Conservation (phyloP, 495 filamentous ascomycete species). For the Penicilliopsis zonata region DNA sequence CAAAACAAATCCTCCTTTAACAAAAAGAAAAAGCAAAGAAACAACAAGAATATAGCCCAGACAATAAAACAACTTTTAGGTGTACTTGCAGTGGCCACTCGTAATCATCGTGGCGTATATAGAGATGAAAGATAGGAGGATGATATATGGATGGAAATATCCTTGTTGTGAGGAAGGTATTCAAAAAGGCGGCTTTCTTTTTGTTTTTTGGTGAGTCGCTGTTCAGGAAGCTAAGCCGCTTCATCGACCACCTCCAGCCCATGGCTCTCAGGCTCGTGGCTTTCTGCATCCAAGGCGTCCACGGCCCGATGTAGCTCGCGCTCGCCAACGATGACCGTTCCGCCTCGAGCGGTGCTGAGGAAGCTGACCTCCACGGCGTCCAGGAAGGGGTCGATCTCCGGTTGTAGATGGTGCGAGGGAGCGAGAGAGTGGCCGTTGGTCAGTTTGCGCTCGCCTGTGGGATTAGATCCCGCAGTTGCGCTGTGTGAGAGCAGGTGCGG, state of each 20-base stretch:
- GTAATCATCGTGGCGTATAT: no score
- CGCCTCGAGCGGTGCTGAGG: constrained; percentile 76
- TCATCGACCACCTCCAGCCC: not conserved
- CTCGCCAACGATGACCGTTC: constrained; percentile 75
- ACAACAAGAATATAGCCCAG: no score
- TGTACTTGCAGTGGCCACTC: no score
- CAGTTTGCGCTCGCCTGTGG: constrained; percentile 5
- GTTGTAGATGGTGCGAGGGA: constrained; percentile 21
- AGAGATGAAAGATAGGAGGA: no score
- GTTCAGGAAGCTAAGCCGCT: no score
- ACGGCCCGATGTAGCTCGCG: constrained; percentile 61
- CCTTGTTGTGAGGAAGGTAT: no score
- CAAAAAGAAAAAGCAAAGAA: no score
- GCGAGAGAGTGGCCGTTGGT: not conserved
- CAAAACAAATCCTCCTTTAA: no score
- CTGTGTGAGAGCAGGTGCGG: constrained; percentile 7
- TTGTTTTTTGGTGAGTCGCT: no score
- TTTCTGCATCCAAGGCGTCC: constrained; percentile 48
- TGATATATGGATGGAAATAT: no score
- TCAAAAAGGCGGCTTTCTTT: no score
- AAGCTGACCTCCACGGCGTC: constrained; percentile 79
- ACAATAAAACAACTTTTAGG: no score
- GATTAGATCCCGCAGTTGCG: constrained; percentile 3
- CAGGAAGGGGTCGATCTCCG: constrained; percentile 28
- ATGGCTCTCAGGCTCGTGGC: constrained; percentile 1